phyloP scores from a whole-genome alignment of 2,329 filamentous ascomycete genomes.

The Chaetomium sp. region DNA sequence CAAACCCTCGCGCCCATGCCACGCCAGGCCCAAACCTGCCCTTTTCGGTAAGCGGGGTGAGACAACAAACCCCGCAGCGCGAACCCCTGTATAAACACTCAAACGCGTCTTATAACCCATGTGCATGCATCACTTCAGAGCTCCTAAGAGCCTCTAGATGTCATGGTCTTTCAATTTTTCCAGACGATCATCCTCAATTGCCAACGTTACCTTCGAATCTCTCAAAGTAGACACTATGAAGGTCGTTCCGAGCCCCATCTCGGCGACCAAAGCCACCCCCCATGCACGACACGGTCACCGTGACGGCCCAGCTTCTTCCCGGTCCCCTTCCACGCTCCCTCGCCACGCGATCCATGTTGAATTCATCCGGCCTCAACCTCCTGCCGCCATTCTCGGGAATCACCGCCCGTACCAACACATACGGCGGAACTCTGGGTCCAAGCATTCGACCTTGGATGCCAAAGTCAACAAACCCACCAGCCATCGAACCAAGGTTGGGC shows the following conservation, averaged over 20 bases:
- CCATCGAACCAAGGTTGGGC: slow-evolving; percentile 8
- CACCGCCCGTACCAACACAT: background rate
- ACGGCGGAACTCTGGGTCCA: slow-evolving; percentile 8
- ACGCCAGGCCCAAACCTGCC: background rate
- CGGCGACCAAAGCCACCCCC: slow-evolving; percentile 1
- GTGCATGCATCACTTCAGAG: background rate
- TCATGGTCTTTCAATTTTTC: background rate
- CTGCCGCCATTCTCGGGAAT: background rate
- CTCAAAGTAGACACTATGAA: background rate
- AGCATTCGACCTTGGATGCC: background rate
- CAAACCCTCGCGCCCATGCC: background rate
- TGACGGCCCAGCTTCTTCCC: background rate
- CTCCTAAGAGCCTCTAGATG: background rate
- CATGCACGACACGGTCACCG: background rate
- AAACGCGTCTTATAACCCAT: slow-evolving; percentile 11
- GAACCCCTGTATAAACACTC: slow-evolving; percentile 11
- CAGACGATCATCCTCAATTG: background rate
- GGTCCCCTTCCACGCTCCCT: background rate
- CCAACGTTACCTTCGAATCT: background rate
- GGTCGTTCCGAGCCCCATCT: background rate
- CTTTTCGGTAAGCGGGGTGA: background rate
- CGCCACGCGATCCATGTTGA: background rate
- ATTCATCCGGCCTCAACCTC: background rate
- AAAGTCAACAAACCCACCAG: slow-evolving; percentile 11
- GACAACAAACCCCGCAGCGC: background rate